Conservation (phyloP, 805 yeast genomes). For the Starmera caribaea region DNA sequence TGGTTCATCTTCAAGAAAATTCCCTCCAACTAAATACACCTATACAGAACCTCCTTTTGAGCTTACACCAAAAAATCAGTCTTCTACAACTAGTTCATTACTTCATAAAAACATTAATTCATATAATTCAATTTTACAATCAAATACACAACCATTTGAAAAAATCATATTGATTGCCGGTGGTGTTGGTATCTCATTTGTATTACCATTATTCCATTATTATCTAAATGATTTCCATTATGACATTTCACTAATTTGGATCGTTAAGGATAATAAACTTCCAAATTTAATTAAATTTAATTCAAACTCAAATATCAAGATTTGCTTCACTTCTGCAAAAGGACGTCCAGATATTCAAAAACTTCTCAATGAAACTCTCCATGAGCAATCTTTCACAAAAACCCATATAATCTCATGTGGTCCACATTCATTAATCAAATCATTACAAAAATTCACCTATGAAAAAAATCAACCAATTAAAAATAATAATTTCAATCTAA, state of each 20-base stretch:
- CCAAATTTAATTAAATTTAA: conserved; percentile 2
- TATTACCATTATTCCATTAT: conserved; percentile 7
- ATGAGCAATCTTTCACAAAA: background rate
- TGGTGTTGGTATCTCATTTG: conserved; percentile 12
- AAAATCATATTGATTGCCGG: conserved; percentile 13
- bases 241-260: conserved; percentile 15
- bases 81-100: too few relatives aligned
- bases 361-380: conserved; percentile 5
- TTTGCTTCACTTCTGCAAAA: conserved; percentile 11
- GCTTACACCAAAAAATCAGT: background rate
- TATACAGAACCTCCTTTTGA: background rate
- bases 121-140: background rate
- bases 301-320: conserved; percentile 1
- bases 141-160: background rate
- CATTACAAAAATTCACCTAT: conserved; percentile 14
- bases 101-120: background rate
- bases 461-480: background rate
- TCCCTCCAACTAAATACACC: conserved; percentile 4
- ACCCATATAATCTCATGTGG: conserved; percentile 18
- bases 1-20: conserved; percentile 11
- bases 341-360: conserved; percentile 14
- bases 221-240: conserved; percentile 2
- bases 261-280: conserved; percentile 6
- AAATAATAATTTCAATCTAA: background rate
- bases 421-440: conserved; percentile 11